phyloP scores from a whole-genome alignment of 2,329 filamentous ascomycete genomes.

The Aciculosporium take region DNA sequence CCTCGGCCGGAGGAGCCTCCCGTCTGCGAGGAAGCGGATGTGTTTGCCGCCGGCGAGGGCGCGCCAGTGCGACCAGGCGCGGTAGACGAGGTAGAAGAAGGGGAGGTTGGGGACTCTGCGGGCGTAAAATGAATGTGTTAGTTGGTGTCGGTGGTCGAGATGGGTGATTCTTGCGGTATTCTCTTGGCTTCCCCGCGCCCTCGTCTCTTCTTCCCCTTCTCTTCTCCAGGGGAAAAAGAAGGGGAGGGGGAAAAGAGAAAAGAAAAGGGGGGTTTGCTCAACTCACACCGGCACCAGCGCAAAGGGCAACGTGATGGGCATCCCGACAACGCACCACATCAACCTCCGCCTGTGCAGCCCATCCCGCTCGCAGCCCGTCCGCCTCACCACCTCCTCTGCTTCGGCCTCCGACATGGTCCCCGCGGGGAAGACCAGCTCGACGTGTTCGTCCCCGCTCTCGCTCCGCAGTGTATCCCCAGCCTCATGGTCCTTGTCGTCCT shows the following conservation, averaged over 20 bases:
- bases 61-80: slow-evolving; percentile 84
- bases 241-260: not conserved
- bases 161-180: too few relatives aligned
- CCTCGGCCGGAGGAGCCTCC: slow-evolving; percentile 51
- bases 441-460: slow-evolving; percentile 36
- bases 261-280: too few relatives aligned
- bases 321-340: slow-evolving; percentile 66
- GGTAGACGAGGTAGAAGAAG: slow-evolving; percentile 89
- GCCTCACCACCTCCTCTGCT: slow-evolving; percentile 51
- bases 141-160: too few relatives aligned
- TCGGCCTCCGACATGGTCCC: slow-evolving; percentile 50
- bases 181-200: too few relatives aligned
- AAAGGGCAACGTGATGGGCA: slow-evolving; percentile 74
- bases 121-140: too few relatives aligned
- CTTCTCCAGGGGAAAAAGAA: not conserved
- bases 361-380: slow-evolving; percentile 67
- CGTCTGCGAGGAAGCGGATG: slow-evolving; percentile 64
- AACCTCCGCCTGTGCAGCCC: slow-evolving; percentile 61
- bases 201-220: not conserved
- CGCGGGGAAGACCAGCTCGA: slow-evolving; percentile 64
- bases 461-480: not conserved
- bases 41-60: slow-evolving; percentile 76
- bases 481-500: not conserved
- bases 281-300: slow-evolving; percentile 74
- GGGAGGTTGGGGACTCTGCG: slow-evolving; percentile 76